Conservation (phyloP, 2,329 filamentous ascomycete genomes). For the Colletotrichum sp. region DNA sequence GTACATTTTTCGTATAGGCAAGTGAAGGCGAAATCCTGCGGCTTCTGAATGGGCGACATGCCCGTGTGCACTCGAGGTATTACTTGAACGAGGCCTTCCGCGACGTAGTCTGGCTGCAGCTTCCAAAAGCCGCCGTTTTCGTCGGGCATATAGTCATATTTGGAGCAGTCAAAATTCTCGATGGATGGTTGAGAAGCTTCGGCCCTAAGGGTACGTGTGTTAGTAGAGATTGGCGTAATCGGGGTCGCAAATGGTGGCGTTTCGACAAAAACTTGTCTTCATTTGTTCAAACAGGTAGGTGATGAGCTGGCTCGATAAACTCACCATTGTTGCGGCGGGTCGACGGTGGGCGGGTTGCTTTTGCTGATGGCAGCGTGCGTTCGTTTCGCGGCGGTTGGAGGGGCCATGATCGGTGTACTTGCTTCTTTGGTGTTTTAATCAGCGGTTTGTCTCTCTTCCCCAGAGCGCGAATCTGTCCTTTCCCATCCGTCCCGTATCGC, state of each 20-base stretch:
- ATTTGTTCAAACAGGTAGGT: background rate
- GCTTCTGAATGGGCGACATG: constrained; percentile 14
- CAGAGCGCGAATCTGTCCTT: constrained; percentile 12
- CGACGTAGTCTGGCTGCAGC: constrained; percentile 14
- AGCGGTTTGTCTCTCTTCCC: constrained; percentile 6
- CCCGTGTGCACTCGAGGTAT: constrained; percentile 17
- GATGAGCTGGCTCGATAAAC: background rate
- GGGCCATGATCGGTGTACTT: constrained; percentile 9
- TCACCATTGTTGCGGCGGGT: background rate
- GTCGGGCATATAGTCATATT: constrained; percentile 22
- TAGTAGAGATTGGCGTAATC: background rate
- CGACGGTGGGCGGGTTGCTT: background rate
- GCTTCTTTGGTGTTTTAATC: constrained; percentile 9
- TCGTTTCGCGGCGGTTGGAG: constrained; percentile 18
- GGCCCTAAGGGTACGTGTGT: constrained; percentile 1
- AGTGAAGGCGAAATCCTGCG: constrained; percentile 19
- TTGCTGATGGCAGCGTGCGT: constrained; percentile 11
- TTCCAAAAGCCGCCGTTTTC: constrained; percentile 23
- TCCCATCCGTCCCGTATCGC: background rate
- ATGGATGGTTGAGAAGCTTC: constrained; percentile 1
- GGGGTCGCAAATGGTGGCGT: background rate
- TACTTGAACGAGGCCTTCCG: constrained; percentile 8
- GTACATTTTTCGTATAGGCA: constrained; percentile 48
- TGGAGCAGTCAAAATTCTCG: constrained; percentile 21
- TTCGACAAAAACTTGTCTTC: background rate